These are phyloP conservation scores for Nyssa sinensis DNA, from an alignment of 148 eudicot species.

Conservation along the genomic window DNA sequence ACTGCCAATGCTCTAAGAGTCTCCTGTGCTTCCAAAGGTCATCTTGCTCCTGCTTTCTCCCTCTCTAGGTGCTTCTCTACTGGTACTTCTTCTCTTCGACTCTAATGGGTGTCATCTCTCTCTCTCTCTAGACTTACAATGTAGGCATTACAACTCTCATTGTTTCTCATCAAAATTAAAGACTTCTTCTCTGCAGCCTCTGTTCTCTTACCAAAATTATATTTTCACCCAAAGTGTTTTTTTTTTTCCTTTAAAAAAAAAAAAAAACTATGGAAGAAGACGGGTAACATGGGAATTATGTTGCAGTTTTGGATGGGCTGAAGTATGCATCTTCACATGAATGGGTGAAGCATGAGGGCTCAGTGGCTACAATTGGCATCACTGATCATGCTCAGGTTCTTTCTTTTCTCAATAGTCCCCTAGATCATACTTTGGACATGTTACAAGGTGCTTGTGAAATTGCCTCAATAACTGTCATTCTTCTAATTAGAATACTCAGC, in stretches of 20 bases:
- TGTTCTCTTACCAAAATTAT: background rate
- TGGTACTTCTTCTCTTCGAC: slow-evolving; percentile 36
- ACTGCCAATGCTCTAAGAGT: slow-evolving; percentile 75
- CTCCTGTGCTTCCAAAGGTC: slow-evolving; percentile 51
- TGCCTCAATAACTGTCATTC: too few species aligned
- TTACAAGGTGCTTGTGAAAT: too few species aligned
- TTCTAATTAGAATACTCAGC: too few species aligned
- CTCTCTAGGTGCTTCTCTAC: slow-evolving; percentile 85
- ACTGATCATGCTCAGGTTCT: slow-evolving; percentile 97
- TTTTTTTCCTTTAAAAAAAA: too few species aligned
- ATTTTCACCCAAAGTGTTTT: background rate
- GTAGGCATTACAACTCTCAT: too few species aligned
- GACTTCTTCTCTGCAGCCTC: too few species aligned
- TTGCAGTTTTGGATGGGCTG: slow-evolving; percentile 76
- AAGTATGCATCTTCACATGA: slow-evolving; percentile 86
- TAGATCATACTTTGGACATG: too few species aligned
- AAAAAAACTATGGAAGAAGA: background rate
- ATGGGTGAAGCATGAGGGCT: slow-evolving; percentile 94
- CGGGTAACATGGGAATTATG: background rate
- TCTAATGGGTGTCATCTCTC: background rate
- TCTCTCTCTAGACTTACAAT: too few species aligned
- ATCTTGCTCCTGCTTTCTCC: slow-evolving; percentile 50
- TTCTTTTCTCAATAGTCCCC: background rate
- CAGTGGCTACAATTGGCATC: slow-evolving; percentile 92
- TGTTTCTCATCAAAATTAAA: background rate